phyloP scores from a whole-genome alignment of 768 basidiomycete species.

The Roridomyces roridus region DNA sequence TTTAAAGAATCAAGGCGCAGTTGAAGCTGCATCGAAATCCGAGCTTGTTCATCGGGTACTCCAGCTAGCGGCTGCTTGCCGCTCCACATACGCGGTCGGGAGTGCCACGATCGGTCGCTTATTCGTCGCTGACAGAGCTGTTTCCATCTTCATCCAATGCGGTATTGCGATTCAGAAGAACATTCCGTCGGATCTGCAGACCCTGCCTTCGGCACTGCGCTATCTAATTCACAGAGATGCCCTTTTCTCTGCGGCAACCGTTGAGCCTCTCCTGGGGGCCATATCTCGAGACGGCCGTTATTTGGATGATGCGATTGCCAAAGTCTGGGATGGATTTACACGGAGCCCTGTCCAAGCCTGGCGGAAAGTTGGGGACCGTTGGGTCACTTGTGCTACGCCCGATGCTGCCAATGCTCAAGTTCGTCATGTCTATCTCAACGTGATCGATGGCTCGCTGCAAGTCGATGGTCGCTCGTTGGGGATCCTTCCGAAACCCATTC shows the following conservation, averaged over 20 bases:
- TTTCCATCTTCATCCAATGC: conserved; percentile 38
- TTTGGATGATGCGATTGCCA: conserved; percentile 1
- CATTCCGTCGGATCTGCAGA: background rate
- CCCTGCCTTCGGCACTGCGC: conserved; percentile 1
- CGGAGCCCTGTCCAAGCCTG: background rate
- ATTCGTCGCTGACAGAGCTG: conserved; percentile 29
- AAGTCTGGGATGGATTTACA: background rate
- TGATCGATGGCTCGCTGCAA: conserved; percentile 46
- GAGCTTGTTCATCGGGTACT: conserved; percentile 34
- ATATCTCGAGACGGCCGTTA: background rate
- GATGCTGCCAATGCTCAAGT: conserved; percentile 6
- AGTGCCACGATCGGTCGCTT: conserved; percentile 7
- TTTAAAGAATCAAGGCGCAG: conserved; percentile 26
- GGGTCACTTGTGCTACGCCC: conserved; percentile 34
- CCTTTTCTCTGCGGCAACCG: background rate
- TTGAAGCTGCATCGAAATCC: conserved; percentile 12
- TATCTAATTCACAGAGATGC: conserved; percentile 4
- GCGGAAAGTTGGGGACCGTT: conserved; percentile 27
- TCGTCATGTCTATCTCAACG: conserved; percentile 44
- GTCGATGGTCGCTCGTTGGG: conserved; percentile 47
- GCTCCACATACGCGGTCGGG: conserved; percentile 33
- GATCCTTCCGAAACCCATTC: conserved; percentile 41
- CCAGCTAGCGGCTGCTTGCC: conserved; percentile 46
- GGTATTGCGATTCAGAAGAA: conserved; percentile 31
- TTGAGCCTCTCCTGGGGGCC: background rate